Conservation (phyloP, 495 filamentous ascomycete species). For the Hypomontagnella submonticulosa region DNA sequence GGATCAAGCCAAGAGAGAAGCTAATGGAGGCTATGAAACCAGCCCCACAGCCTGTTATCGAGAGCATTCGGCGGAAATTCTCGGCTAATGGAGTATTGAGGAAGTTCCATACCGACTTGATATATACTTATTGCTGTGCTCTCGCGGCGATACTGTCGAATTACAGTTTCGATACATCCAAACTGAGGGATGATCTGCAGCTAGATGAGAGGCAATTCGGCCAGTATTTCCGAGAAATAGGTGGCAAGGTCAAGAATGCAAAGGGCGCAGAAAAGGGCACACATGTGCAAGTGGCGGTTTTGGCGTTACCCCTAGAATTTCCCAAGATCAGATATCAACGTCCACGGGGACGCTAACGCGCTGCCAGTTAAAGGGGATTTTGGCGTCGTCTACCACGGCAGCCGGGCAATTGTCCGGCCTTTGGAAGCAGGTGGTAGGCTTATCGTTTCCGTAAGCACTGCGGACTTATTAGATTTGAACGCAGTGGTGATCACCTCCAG, state of each 20-base stretch:
- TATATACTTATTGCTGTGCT: slow-evolving; percentile 75
- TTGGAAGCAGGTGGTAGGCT: no score
- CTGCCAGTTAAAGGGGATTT: neutral
- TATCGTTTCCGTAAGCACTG: no score
- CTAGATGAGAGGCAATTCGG: slow-evolving; percentile 72
- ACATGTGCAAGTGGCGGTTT: slow-evolving; percentile 68
- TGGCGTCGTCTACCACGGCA: neutral
- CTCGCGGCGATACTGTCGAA: slow-evolving; percentile 77
- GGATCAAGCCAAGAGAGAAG: slow-evolving; percentile 60
- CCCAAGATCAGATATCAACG: slow-evolving; percentile 60
- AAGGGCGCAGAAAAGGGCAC: slow-evolving; percentile 62
- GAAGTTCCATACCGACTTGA: slow-evolving; percentile 70
- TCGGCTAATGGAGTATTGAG: slow-evolving; percentile 67
- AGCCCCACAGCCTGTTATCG: slow-evolving; percentile 71
- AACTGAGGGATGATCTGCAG: slow-evolving; percentile 80
- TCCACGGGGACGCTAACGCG: slow-evolving; percentile 30
- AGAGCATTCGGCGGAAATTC: slow-evolving; percentile 76
- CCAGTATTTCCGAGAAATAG: slow-evolving; percentile 84
- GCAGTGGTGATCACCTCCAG: no score
- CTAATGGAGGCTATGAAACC: slow-evolving; percentile 57
- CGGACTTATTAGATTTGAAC: no score
- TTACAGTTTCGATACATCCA: slow-evolving; percentile 82
- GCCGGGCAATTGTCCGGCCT: no score
- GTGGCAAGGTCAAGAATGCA: slow-evolving; percentile 67
- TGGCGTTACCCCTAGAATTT: slow-evolving; percentile 85